phyloP scores from a whole-genome alignment of 768 basidiomycete species.

The Rhizopogon roseolus region DNA sequence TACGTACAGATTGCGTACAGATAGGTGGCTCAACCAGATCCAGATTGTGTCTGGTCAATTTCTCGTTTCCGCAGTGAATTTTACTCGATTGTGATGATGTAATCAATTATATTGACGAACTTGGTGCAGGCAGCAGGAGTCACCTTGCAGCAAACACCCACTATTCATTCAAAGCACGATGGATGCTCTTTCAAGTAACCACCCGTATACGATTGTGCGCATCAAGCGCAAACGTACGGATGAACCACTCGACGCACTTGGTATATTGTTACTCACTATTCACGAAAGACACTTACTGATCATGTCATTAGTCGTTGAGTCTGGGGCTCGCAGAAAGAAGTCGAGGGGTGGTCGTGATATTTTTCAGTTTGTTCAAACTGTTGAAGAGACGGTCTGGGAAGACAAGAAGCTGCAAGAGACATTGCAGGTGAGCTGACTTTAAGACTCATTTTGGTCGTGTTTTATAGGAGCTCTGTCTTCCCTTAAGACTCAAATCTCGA shows the following conservation, averaged over 20 bases:
- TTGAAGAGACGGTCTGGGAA: constrained; percentile 66
- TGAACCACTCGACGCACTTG: constrained; percentile 77
- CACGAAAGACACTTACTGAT: constrained; percentile 9
- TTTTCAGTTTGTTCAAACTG: constrained; percentile 79
- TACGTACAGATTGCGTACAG: too few relatives aligned
- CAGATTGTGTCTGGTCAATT: too few relatives aligned
- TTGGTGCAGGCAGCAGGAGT: too few relatives aligned
- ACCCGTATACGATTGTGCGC: constrained; percentile 66
- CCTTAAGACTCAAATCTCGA: constrained; percentile 52
- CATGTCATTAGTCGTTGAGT: constrained; percentile 52
- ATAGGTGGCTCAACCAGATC: too few relatives aligned
- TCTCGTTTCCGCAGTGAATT: too few relatives aligned
- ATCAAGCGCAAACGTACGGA: constrained; percentile 83
- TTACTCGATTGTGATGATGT: too few relatives aligned
- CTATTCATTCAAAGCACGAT: constrained; percentile 10
- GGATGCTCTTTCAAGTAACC: constrained; percentile 20
- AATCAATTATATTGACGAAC: too few relatives aligned
- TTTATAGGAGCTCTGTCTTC: not conserved
- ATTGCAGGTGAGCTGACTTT: constrained; percentile 49
- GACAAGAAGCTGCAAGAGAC: constrained; percentile 51
- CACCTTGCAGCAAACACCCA: too few relatives aligned
- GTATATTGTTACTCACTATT: constrained; percentile 36
- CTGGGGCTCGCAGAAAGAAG: constrained; percentile 56
- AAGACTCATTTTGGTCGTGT: not conserved
- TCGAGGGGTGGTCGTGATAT: constrained; percentile 50